These are phyloP conservation scores for Protea cynaroides DNA, from an alignment of 164 flowering plant genomes.

Conservation along the genomic window DNA sequence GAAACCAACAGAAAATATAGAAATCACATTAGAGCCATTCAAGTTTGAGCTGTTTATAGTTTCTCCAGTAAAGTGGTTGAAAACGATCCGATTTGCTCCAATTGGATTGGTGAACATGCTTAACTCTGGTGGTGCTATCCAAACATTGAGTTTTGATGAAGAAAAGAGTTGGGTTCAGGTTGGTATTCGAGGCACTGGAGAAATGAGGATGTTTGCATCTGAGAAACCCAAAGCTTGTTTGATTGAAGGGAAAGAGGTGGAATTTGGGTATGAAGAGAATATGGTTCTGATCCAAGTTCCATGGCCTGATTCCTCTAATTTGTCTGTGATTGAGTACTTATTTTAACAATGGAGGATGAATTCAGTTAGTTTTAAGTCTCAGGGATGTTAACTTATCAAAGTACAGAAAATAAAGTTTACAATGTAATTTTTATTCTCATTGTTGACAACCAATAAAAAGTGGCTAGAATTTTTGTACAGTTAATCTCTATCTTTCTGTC, in stretches of 20 bases:
- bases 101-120: constrained; percentile 88
- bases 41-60: constrained; percentile 69
- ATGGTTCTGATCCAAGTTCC: constrained; percentile 62
- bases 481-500: no score
- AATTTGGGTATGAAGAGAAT: constrained; percentile 38
- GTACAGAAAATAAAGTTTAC: no score
- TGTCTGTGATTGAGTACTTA: constrained; percentile 40
- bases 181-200: constrained; percentile 67
- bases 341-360: constrained; percentile 23
- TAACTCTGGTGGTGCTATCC: constrained; percentile 74
- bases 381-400: no score
- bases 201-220: constrained; percentile 58
- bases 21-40: constrained; percentile 60
- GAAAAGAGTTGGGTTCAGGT: constrained; percentile 26
- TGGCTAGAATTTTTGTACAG: no score
- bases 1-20: constrained; percentile 31
- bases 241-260: constrained; percentile 46
- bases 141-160: constrained; percentile 28
- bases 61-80: constrained; percentile 47
- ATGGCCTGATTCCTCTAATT: constrained; percentile 44
- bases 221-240: constrained; percentile 42
- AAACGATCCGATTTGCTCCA: constrained; percentile 58
- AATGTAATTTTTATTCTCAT: no score
- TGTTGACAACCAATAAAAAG: no score
- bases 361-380: no score